A percentile compares a stretch with the other conserved stretches of the same genome.
Evolutionary conservation across 2,329 filamentous ascomycete species (phyloP).

Genomic region (Ophiostoma populinum): DNA sequence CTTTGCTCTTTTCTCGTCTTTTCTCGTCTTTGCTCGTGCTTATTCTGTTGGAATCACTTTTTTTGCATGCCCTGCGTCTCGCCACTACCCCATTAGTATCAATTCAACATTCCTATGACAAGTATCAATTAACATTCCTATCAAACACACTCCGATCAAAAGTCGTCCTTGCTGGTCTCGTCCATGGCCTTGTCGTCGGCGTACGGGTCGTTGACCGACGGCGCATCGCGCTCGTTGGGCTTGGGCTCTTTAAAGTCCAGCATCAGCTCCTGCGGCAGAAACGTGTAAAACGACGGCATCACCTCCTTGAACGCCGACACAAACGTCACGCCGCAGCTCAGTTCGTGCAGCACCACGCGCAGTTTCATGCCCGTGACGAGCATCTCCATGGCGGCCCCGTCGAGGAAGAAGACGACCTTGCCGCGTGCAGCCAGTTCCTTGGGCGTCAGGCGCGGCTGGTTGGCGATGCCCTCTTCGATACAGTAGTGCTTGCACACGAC

Average conservation of each 20-base stretch:
- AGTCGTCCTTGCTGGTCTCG: conserved; percentile 3
- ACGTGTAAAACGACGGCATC: conserved; percentile 45
- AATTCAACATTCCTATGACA: no score
- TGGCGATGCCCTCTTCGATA: conserved; percentile 31
- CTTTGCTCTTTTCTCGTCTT: no score
- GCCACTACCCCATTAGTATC: neutral
- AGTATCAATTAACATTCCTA: no score
- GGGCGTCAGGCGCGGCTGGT: conserved; percentile 19
- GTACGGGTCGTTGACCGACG: conserved; percentile 23
- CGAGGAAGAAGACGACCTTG: conserved; percentile 43
- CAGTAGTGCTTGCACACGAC: conserved; percentile 25
- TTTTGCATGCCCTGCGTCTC: neutral
- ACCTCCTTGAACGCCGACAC: conserved; percentile 40
- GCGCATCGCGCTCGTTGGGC: conserved; percentile 25
- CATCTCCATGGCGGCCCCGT: conserved; percentile 33
- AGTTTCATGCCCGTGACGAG: conserved; percentile 51
- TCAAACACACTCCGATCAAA: neutral
- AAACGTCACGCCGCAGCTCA: conserved; percentile 44
- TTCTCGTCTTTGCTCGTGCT: neutral
- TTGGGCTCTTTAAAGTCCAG: conserved; percentile 41
- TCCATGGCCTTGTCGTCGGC: conserved; percentile 15
- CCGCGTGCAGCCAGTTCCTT: conserved; percentile 13
- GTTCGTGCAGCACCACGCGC: conserved; percentile 32
- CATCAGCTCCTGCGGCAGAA: conserved; percentile 55
- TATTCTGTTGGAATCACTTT: neutral